Conservation (phyloP, 2,329 filamentous ascomycete species). For the Botryotinia calthae region DNA sequence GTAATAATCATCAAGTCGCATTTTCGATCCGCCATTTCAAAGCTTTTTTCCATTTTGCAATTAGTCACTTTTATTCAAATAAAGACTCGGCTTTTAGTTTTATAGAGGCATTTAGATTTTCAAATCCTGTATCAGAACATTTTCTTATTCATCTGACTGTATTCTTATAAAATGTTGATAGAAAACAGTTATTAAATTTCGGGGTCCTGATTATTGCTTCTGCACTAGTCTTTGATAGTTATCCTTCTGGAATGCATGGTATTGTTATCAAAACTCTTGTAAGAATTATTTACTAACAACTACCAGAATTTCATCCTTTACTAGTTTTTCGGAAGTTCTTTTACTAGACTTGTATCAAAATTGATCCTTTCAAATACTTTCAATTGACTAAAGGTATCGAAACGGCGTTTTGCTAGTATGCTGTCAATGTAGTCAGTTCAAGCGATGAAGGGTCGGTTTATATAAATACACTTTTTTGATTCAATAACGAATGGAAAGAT, state of each 20-base stretch:
- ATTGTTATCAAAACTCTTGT: constrained; percentile 10
- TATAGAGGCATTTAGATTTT: neutral
- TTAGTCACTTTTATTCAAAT: neutral
- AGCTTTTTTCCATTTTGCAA: neutral
- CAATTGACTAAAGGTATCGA: constrained; percentile 14
- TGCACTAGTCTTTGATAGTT: constrained; percentile 29
- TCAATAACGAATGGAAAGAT: constrained; percentile 1
- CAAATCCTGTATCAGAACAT: neutral
- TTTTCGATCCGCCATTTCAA: neutral
- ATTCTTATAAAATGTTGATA: constrained; percentile 17
- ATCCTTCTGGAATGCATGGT: constrained; percentile 19
- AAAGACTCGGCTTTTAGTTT: neutral
- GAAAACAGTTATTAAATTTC: constrained; percentile 22
- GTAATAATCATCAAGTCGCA: neutral
- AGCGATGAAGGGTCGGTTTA: neutral
- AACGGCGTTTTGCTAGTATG: constrained; percentile 13
- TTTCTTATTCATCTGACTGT: neutral
- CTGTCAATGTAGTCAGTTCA: neutral
- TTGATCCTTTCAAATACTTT: constrained; percentile 8
- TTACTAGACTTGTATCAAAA: constrained; percentile 17
- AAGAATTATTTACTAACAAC: constrained; percentile 1
- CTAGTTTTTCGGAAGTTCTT: constrained; percentile 21
- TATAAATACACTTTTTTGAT: neutral
- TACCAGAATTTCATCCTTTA: constrained; percentile 16
- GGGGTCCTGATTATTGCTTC: constrained; percentile 26